Percentiles rank a stretch among this genome's conserved stretches.
These are phyloP conservation scores for Boletus sp. DNA, from an alignment of 1,284 basidiomycete genomes.

Conservation along the genomic window DNA sequence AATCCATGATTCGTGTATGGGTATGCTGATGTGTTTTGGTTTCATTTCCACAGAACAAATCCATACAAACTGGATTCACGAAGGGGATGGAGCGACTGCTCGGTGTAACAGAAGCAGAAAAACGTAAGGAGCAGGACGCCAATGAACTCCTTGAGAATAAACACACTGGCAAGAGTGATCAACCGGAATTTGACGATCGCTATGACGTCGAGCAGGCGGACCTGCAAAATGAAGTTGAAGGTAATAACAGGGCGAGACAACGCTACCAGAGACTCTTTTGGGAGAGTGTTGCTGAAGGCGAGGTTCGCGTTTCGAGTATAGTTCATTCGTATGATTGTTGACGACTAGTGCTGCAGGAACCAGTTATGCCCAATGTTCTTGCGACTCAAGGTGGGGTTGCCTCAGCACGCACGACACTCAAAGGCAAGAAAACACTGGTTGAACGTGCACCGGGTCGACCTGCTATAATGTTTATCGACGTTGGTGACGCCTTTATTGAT, in stretches of 20 bases:
- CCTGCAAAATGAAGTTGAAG: conserved; percentile 57
- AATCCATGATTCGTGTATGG: conserved; percentile 3
- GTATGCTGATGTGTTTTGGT: conserved; percentile 22
- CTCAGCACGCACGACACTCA: conserved; percentile 43
- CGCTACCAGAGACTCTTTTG: conserved; percentile 74
- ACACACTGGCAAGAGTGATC: conserved; percentile 18
- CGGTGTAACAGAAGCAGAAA: conserved; percentile 43
- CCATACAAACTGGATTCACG: conserved; percentile 68
- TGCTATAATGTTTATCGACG: conserved; percentile 64
- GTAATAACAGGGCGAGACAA: conserved; percentile 57
- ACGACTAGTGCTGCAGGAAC: conserved; percentile 47
- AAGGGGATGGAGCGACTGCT: conserved; percentile 70
- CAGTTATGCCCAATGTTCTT: conserved; percentile 56
- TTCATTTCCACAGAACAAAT: conserved; percentile 52
- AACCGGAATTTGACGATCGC: conserved; percentile 36
- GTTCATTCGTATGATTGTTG: neutral
- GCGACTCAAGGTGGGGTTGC: conserved; percentile 45
- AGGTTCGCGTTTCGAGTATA: conserved; percentile 46
- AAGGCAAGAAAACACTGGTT: conserved; percentile 42
- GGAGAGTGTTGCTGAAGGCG: conserved; percentile 69
- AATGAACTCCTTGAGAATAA: conserved; percentile 19
- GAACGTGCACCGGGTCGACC: conserved; percentile 49
- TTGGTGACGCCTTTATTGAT: conserved; percentile 69
- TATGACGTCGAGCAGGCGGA: conserved; percentile 62
- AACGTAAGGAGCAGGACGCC: conserved; percentile 3